Conservation (phyloP, 352 stramenopile genomes). For the Pythium graminicola region DNA sequence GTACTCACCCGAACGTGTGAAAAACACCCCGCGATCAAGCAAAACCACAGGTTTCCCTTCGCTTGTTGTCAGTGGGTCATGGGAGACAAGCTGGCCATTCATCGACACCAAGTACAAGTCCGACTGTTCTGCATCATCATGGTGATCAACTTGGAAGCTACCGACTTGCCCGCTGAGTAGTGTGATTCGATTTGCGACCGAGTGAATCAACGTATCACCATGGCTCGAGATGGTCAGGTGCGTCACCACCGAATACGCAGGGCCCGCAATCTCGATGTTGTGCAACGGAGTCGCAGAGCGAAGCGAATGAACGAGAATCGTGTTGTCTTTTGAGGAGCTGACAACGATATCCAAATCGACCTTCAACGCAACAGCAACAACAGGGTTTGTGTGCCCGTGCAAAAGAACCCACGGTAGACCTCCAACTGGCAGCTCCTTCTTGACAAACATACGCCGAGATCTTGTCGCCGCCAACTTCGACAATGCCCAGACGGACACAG, state of each 20-base stretch:
- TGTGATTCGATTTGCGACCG: slow-evolving; percentile 33
- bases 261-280: slow-evolving; percentile 52
- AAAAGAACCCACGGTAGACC: slow-evolving; percentile 74
- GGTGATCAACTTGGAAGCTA: slow-evolving; percentile 36
- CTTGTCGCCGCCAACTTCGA: slow-evolving; percentile 73
- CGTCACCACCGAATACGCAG: slow-evolving; percentile 43
- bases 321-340: slow-evolving; percentile 72
- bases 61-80: slow-evolving; percentile 41
- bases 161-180: slow-evolving; percentile 15
- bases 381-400: slow-evolving; percentile 66
- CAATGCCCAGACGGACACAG: slow-evolving; percentile 78
- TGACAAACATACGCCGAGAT: slow-evolving; percentile 78
- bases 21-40: slow-evolving; percentile 60
- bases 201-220: slow-evolving; percentile 67
- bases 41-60: slow-evolving; percentile 46
- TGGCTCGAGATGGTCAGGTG: slow-evolving; percentile 72
- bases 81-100: slow-evolving; percentile 67
- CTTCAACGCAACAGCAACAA: slow-evolving; percentile 74
- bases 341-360: slow-evolving; percentile 79
- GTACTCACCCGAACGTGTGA: slow-evolving; percentile 74
- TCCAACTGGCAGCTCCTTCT: slow-evolving; percentile 77
- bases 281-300: slow-evolving; percentile 69
- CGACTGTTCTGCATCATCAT: slow-evolving; percentile 36
- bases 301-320: slow-evolving; percentile 69
- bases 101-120: slow-evolving; percentile 79